Evolutionary conservation across 768 basidiomycete species (phyloP).

Genomic region (Rhizopogon vesiculosus): DNA sequence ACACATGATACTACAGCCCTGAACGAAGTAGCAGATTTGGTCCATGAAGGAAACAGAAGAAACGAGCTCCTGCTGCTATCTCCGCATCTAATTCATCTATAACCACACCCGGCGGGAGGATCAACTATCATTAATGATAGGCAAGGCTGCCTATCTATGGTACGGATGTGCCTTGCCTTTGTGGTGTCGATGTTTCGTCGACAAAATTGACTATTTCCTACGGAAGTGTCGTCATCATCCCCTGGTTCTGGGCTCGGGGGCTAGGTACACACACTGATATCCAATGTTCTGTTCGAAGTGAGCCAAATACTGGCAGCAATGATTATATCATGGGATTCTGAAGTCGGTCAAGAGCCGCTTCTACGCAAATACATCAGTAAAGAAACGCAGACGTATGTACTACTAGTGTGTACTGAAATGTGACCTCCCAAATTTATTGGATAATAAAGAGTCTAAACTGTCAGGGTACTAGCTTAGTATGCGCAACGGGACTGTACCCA

Average conservation of each 20-base stretch:
- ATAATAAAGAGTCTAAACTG: background rate
- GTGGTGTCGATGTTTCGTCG: conserved; percentile 1
- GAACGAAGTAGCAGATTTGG: background rate
- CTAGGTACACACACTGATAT: background rate
- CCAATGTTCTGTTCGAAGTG: conserved; percentile 31
- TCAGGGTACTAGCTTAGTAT: conserved; percentile 2
- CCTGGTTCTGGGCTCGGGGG: background rate
- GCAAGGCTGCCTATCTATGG: background rate
- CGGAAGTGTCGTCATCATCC: background rate
- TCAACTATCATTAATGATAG: background rate
- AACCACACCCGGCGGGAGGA: background rate
- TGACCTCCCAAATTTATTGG: background rate
- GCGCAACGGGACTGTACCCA: conserved; percentile 19
- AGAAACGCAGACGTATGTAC: background rate
- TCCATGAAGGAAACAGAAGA: background rate
- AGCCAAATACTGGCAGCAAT: conserved; percentile 28
- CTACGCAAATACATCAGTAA: conserved; percentile 7
- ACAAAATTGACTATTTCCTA: background rate
- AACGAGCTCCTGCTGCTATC: background rate
- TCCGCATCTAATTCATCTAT: background rate
- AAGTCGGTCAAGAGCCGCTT: conserved; percentile 44
- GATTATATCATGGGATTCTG: conserved; percentile 42
- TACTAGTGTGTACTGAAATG: background rate
- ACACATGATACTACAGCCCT: background rate
- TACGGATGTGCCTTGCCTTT: background rate